Evolutionary conservation across 192 early-diverging fungal species (phyloP), one percentile per base, ranked within the genome.

Genomic region (Borealophlyctis nickersoniae): DNA sequence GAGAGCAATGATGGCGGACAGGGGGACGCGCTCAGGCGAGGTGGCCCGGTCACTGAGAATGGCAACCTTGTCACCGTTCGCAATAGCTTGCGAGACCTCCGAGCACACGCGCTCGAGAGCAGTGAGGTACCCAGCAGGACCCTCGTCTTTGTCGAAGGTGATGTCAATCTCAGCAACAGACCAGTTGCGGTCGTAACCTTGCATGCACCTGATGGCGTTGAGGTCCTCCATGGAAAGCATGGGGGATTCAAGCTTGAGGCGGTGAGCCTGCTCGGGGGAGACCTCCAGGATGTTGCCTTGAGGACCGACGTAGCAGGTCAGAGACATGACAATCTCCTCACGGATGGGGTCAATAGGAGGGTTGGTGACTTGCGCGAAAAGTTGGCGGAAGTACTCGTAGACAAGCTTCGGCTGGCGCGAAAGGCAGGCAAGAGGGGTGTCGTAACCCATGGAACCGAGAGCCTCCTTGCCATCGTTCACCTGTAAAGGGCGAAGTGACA

Each of bases 261-360:
- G 86, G 52, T 86, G 82, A 58, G 87, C 85, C 73, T 98, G 96
- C 16, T 69, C 67, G 60, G 84, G 83, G 2, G 87, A 77, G 50
- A 95, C 84, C 70, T 94, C 91, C 55, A 98, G 84, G 58, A 98
- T 78, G 66, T 98, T 98, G 48, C 92, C 94, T 70, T 92, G 89
- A 3, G 93, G 90, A 24, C 96, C 96, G 19, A 98, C 80, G 73
- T 93, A 92, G 82, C 94, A 95, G 34, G 88, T 86, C 29, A 96
- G 82, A 22, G 92, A 93, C 96, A 98, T 98, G 81, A 98, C 94
- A 66, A 97, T 89, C 61, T 92, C 89, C 76, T 98, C 94, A 69
- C 96, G 92, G 72, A 98, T 97, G 55, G 96, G 96, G 80, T 98
- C 96, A 63, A 98, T 97, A 1, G 96, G 96, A 61, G 96, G 96